These are phyloP conservation scores for Russula sp. DNA, from an alignment of 768 basidiomycete genomes.

Conservation along the genomic window DNA sequence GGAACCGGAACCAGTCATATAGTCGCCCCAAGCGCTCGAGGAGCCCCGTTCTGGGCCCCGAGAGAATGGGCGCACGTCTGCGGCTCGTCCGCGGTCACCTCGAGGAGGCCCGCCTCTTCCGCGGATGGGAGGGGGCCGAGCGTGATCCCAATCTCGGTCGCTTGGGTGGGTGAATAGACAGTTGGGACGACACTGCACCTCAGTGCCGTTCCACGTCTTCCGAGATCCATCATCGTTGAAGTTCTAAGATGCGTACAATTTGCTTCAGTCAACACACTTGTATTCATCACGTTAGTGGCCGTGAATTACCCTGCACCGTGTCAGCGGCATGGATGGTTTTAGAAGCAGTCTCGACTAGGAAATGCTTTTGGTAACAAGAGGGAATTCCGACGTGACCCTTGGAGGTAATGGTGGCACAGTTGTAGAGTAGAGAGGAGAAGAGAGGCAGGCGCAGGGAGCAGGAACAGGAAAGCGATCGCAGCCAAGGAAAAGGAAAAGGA, in stretches of 20 bases:
- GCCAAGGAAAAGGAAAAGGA: no score
- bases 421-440: no score
- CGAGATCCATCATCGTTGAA: conserved; percentile 9
- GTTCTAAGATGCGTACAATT: background rate
- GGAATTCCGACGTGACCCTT: background rate
- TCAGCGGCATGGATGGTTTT: background rate
- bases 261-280: background rate
- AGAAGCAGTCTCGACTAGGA: background rate
- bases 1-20: background rate
- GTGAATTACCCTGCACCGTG: conserved; percentile 2
- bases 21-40: conserved; percentile 9
- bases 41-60: background rate
- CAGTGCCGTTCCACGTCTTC: conserved; percentile 3
- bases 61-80: background rate
- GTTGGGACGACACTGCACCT: background rate
- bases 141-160: conserved; percentile 10
- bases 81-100: conserved; percentile 2
- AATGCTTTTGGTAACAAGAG: background rate
- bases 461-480: no score
- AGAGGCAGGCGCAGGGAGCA: no score
- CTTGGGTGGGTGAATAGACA: conserved; percentile 15
- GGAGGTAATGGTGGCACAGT: background rate
- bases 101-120: conserved; percentile 3
- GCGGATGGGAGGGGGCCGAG: background rate
- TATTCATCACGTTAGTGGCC: background rate